Evolutionary conservation across 306 rosid species (phyloP).

Genomic region (Cicer pinnatifidum): DNA sequence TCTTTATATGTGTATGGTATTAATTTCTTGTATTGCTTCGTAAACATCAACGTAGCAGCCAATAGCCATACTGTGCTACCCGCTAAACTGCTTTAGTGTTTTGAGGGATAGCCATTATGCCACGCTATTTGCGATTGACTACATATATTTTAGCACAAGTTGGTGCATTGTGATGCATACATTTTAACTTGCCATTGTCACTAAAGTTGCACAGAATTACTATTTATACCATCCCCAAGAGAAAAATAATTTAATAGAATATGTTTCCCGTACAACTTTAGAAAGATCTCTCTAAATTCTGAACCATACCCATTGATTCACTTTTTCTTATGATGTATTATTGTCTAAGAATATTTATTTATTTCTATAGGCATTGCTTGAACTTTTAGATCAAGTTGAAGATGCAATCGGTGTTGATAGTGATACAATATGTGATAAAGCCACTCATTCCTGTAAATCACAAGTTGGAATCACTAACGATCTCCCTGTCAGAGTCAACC

Average conservation of each 20-base stretch:
- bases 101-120: neutral
- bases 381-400: slow-evolving; percentile 92
- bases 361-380: slow-evolving; percentile 78
- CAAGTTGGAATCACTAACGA: slow-evolving; percentile 47
- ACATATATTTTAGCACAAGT: slow-evolving; percentile 5
- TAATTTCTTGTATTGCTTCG: neutral
- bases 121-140: neutral
- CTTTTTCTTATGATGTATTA: neutral
- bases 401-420: slow-evolving; percentile 81
- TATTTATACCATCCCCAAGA: neutral
- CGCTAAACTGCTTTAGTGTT: neutral
- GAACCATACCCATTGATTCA: slow-evolving; percentile 27
- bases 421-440: slow-evolving; percentile 45
- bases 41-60: neutral
- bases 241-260: slow-evolving; percentile 6
- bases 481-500: slow-evolving; percentile 47
- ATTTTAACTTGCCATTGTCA: slow-evolving; percentile 15
- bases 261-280: slow-evolving; percentile 9
- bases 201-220: slow-evolving; percentile 6
- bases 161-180: neutral
- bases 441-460: slow-evolving; percentile 48
- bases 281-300: neutral
- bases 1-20: neutral
- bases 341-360: slow-evolving; percentile 38
- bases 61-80: neutral